These are phyloP conservation scores for Pestalotiopsis sp. DNA, from an alignment of 2,329 filamentous ascomycete genomes.

Conservation along the genomic window DNA sequence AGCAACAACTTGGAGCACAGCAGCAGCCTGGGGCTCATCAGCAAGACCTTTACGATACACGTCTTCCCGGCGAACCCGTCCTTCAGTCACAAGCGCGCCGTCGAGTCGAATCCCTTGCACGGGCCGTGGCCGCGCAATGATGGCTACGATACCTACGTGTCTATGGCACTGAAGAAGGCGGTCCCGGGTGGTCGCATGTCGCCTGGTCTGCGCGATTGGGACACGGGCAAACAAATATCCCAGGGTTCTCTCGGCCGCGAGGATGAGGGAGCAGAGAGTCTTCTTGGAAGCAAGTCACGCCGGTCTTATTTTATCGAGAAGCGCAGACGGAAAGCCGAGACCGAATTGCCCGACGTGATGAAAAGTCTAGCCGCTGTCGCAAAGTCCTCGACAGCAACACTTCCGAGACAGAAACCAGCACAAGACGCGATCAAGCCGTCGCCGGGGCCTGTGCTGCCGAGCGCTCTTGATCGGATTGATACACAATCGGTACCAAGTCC, in stretches of 20 bases:
- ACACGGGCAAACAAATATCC: conserved; percentile 31
- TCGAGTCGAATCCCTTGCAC: conserved; percentile 29
- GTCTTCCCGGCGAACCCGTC: conserved; percentile 30
- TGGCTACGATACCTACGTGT: conserved; percentile 28
- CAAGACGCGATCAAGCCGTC: background rate
- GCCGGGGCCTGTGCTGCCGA: background rate
- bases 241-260: conserved; percentile 24
- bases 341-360: conserved; percentile 14
- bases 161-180: conserved; percentile 26
- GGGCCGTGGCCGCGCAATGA: conserved; percentile 30
- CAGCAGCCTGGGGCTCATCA: conserved; percentile 4
- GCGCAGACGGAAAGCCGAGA: conserved; percentile 5
- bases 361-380: conserved; percentile 12
- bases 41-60: conserved; percentile 30
- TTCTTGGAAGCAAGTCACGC: background rate
- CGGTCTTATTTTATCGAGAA: conserved; percentile 7
- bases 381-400: background rate
- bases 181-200: conserved; percentile 30
- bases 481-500: background rate
- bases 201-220: conserved; percentile 33
- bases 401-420: background rate
- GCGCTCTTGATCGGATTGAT: background rate
- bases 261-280: conserved; percentile 22
- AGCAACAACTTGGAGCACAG: background rate
- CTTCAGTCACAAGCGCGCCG: conserved; percentile 28